phyloP scores from a whole-genome alignment of 2,329 filamentous ascomycete species.

The Alternaria sp. region DNA sequence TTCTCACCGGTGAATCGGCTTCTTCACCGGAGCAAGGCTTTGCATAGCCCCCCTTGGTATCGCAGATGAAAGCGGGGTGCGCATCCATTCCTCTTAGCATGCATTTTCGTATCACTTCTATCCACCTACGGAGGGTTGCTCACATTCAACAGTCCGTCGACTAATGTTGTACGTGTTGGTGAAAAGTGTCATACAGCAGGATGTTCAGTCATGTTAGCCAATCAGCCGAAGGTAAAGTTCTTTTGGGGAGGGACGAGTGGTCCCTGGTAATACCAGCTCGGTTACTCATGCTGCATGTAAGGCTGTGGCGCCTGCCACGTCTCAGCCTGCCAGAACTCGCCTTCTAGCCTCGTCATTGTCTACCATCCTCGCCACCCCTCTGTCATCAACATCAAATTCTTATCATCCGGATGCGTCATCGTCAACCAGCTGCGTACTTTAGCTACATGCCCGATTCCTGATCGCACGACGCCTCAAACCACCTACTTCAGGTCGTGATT shows the following conservation, averaged over 20 bases:
- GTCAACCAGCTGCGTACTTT: neutral
- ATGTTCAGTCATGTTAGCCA: too few relatives aligned
- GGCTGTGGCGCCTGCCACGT: too few relatives aligned
- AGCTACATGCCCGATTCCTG: accelerated
- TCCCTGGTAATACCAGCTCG: too few relatives aligned
- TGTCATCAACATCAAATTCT: neutral
- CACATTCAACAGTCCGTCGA: too few relatives aligned
- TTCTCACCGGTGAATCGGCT: neutral
- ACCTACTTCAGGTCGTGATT: accelerated
- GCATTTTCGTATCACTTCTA: neutral
- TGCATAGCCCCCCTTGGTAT: neutral
- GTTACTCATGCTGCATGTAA: neutral
- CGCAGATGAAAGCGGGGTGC: too few relatives aligned
- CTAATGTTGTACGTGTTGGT: too few relatives aligned
- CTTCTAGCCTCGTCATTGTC: neutral
- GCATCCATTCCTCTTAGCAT: neutral
- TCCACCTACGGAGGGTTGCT: neutral
- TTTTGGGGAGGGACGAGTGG: too few relatives aligned
- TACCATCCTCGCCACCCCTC: neutral
- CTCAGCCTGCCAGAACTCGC: too few relatives aligned
- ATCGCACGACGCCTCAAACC: neutral
- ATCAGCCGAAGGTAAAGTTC: too few relatives aligned
- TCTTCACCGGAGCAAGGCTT: neutral
- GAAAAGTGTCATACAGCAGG: too few relatives aligned
- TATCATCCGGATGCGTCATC: neutral